Percentiles rank a stretch among this genome's conserved stretches.
Evolutionary conservation across 1,139 yeast species (phyloP).

Genomic region (Pichia sp.): DNA sequence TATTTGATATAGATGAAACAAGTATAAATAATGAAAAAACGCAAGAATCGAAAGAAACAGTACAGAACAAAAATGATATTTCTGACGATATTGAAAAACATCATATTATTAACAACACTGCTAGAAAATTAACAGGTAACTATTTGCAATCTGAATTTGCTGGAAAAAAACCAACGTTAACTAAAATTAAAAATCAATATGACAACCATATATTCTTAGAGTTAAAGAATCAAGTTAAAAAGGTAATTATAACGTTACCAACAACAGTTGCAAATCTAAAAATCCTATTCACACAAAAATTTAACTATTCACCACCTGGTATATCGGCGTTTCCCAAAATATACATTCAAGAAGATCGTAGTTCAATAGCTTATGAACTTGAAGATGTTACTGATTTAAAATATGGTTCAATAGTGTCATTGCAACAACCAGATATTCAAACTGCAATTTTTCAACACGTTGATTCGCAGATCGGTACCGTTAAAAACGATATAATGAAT

Average conservation of each 20-base stretch:
- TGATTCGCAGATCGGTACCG: conserved; percentile 24
- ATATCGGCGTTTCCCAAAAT: conserved; percentile 68
- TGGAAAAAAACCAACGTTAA: not conserved
- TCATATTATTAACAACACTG: conserved; percentile 4
- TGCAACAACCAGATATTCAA: conserved; percentile 32
- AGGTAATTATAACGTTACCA: conserved; percentile 33
- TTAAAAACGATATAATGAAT: conserved; percentile 33
- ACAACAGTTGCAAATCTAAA: conserved; percentile 43
- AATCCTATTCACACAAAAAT: conserved; percentile 75
- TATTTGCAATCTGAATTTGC: not conserved
- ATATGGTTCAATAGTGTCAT: conserved; percentile 53
- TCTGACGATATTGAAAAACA: not conserved
- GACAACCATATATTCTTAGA: conserved; percentile 28
- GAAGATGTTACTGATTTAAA: conserved; percentile 67
- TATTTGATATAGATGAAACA: conserved; percentile 6
- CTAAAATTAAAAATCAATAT: not conserved
- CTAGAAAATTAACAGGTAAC: conserved; percentile 6
- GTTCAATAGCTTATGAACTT: conserved; percentile 66
- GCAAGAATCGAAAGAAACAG: not conserved
- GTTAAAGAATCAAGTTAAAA: conserved; percentile 56
- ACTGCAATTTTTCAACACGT: conserved; percentile 17
- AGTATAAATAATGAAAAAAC: not conserved
- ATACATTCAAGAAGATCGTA: conserved; percentile 58
- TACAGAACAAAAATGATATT: not conserved
- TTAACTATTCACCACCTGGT: conserved; percentile 63